phyloP scores from a whole-genome alignment of 2,329 filamentous ascomycete genomes.

The Clathrospora elynae region DNA sequence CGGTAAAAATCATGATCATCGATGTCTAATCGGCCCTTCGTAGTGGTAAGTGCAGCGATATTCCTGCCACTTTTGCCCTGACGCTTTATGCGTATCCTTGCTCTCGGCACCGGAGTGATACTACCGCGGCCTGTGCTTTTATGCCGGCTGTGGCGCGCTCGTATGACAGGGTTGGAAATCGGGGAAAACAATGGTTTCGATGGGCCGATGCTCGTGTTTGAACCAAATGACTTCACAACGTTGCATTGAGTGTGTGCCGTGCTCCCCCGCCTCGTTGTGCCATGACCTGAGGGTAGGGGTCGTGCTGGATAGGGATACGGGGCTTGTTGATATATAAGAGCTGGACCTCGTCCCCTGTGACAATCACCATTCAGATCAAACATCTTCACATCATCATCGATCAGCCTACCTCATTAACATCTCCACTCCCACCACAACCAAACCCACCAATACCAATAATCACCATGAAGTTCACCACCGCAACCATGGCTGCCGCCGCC shows the following conservation, averaged over 20 bases:
- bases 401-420: conserved; percentile 2
- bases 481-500: conserved; percentile 25
- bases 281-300: conserved; percentile 6
- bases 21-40: too few relatives aligned
- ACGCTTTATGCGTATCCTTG: too few relatives aligned
- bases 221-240: conserved; percentile 25
- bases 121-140: too few relatives aligned
- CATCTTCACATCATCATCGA: conserved; percentile 12
- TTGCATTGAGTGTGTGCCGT: conserved; percentile 19
- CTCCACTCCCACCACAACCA: conserved; percentile 12
- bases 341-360: conserved; percentile 1
- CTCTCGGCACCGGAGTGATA: too few relatives aligned
- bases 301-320: conserved; percentile 5
- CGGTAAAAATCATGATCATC: too few relatives aligned
- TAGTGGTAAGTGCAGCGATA: too few relatives aligned
- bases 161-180: conserved; percentile 7
- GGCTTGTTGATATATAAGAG: conserved; percentile 21
- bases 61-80: too few relatives aligned
- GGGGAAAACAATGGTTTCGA: conserved; percentile 16
- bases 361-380: conserved; percentile 7
- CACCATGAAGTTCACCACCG: conserved; percentile 40
- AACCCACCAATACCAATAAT: conserved; percentile 23
- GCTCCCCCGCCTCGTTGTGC: conserved; percentile 17
- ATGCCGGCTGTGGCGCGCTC: conserved; percentile 5
- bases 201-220: conserved; percentile 18